Evolutionary conservation across 2,329 filamentous ascomycete genomes (phyloP).

Genomic region (Colletotrichum sp.): DNA sequence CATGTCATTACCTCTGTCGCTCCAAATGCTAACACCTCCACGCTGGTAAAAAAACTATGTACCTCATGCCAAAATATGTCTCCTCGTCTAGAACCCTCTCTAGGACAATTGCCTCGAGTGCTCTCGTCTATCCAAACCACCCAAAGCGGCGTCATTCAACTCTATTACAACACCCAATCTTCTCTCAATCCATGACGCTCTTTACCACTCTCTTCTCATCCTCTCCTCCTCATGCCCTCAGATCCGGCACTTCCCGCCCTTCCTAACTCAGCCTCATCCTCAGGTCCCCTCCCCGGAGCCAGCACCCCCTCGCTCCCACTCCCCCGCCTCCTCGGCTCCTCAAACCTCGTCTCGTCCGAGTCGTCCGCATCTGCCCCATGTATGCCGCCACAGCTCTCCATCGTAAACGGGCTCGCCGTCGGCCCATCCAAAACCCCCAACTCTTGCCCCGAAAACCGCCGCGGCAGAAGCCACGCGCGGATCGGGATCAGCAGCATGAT

Average conservation of each 20-base stretch:
- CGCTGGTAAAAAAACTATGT: not conserved
- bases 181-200: accelerated
- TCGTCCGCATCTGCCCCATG: constrained; percentile 48
- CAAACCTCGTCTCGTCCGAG: constrained; percentile 5
- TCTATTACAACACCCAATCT: not conserved
- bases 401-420: constrained; percentile 76
- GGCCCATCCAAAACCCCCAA: constrained; percentile 71
- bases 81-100: not conserved
- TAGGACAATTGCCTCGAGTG: not conserved
- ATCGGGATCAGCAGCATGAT: constrained; percentile 74
- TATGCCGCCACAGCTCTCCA: constrained; percentile 75
- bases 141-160: accelerated
- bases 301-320: constrained; percentile 28
- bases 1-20: not conserved
- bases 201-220: accelerated
- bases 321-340: constrained; percentile 18
- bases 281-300: constrained; percentile 35
- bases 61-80: not conserved
- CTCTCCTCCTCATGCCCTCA: not conserved
- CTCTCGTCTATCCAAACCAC: not conserved
- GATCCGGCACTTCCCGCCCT: not conserved
- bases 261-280: constrained; percentile 39
- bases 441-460: constrained; percentile 64
- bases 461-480: constrained; percentile 67
- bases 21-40: not conserved